phyloP scores from a whole-genome alignment of 768 basidiomycete species.

The Arthromyces matolae region DNA sequence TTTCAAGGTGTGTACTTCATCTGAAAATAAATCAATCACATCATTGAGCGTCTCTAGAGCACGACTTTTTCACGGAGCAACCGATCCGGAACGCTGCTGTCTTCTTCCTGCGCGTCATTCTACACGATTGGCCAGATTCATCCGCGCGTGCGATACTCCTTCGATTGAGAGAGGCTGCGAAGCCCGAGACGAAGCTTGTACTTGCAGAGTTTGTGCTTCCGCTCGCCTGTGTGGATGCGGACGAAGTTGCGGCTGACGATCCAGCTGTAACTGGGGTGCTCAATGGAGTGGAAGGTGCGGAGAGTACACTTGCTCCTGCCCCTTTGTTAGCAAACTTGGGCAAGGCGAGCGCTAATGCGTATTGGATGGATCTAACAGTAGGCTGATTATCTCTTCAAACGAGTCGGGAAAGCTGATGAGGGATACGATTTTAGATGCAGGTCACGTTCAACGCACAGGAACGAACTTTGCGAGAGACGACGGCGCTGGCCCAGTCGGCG shows the following conservation, averaged over 20 bases:
- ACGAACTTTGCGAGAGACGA: constrained; percentile 62
- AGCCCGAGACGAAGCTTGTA: constrained; percentile 55
- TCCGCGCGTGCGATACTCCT: constrained; percentile 45
- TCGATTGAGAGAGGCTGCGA: constrained; percentile 42
- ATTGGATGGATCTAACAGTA: constrained; percentile 70
- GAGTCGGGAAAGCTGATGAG: neutral
- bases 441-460: constrained; percentile 66
- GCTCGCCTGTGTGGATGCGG: constrained; percentile 60
- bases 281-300: constrained; percentile 47
- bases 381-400: constrained; percentile 12
- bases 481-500: constrained; percentile 47
- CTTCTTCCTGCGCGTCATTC: constrained; percentile 65
- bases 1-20: constrained; percentile 64
- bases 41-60: no score
- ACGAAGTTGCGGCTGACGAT: constrained; percentile 22
- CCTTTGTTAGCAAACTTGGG: constrained; percentile 74
- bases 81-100: constrained; percentile 51
- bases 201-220: constrained; percentile 73
- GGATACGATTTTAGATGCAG: constrained; percentile 53
- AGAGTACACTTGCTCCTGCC: constrained; percentile 48
- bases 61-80: constrained; percentile 76
- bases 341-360: constrained; percentile 65
- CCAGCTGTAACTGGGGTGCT: constrained; percentile 19
- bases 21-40: no score
- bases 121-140: constrained; percentile 78